Evolutionary conservation across 1,284 basidiomycete genomes (phyloP).

Genomic region (Porodaedalea pini): DNA sequence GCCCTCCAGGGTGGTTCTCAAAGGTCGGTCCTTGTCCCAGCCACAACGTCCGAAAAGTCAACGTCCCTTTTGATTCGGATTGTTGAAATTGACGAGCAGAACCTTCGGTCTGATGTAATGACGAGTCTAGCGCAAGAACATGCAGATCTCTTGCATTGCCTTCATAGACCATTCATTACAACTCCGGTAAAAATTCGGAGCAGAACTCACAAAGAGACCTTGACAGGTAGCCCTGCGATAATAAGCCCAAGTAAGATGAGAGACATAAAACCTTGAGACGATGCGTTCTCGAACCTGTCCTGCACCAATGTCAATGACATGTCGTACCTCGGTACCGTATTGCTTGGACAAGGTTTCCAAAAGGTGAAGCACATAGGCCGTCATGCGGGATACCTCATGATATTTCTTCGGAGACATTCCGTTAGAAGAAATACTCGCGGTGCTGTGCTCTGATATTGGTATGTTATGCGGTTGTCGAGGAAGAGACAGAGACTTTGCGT

Average conservation of each 20-base stretch:
- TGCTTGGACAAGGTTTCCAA: constrained; percentile 24
- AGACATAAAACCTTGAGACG: constrained; percentile 1
- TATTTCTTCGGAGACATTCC: constrained; percentile 55
- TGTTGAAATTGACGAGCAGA: constrained; percentile 34
- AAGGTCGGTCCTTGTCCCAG: constrained; percentile 10
- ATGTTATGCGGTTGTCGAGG: constrained; percentile 3
- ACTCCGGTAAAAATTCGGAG: neutral
- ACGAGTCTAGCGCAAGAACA: constrained; percentile 51
- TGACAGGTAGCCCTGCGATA: constrained; percentile 8
- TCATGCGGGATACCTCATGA: constrained; percentile 50
- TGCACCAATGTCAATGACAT: constrained; percentile 50
- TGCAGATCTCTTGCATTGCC: constrained; percentile 34
- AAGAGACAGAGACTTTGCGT: constrained; percentile 1
- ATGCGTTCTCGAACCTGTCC: constrained; percentile 43
- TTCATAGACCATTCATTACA: constrained; percentile 28
- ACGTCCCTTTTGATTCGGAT: constrained; percentile 11
- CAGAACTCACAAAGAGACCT: constrained; percentile 8
- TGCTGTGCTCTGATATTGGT: neutral
- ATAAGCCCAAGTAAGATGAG: neutral
- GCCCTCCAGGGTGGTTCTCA: constrained; percentile 11
- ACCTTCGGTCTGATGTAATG: constrained; percentile 42
- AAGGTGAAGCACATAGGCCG: constrained; percentile 34
- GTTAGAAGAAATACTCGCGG: neutral
- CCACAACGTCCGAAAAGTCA: constrained; percentile 12
- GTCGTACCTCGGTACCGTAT: constrained; percentile 25